These are phyloP conservation scores for Monosporascus cannonballus DNA, from an alignment of 2,329 filamentous ascomycete genomes.

Conservation along the genomic window DNA sequence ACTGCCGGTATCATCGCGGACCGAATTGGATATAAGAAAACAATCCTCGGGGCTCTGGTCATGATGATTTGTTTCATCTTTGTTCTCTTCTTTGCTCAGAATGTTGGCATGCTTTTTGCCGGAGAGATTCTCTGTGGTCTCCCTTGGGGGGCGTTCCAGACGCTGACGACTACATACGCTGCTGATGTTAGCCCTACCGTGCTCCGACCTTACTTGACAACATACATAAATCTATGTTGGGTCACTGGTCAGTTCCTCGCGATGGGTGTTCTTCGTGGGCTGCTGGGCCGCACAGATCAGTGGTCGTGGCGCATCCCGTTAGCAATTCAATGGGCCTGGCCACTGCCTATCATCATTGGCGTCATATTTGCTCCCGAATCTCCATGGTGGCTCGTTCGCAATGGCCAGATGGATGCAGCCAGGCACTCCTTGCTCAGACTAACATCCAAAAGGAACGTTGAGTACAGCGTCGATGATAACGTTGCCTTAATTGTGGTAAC, in stretches of 20 bases:
- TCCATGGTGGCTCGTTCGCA: constrained; percentile 33
- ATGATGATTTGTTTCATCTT: constrained; percentile 30
- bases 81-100: constrained; percentile 29
- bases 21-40: constrained; percentile 27
- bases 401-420: constrained; percentile 23
- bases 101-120: constrained; percentile 24
- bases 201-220: constrained; percentile 21
- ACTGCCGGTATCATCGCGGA: constrained; percentile 33
- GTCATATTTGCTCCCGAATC: constrained; percentile 32
- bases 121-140: constrained; percentile 32
- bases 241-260: constrained; percentile 33
- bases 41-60: constrained; percentile 29
- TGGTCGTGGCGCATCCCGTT: constrained; percentile 34
- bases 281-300: constrained; percentile 20
- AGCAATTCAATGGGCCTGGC: constrained; percentile 34
- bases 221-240: constrained; percentile 28
- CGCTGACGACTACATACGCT: constrained; percentile 19
- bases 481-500: too few species aligned
- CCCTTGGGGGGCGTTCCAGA: constrained; percentile 23
- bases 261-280: constrained; percentile 25
- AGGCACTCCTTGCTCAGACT: constrained; percentile 23
- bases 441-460: constrained; percentile 2
- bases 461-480: too few species aligned
- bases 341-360: constrained; percentile 25
- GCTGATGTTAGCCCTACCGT: constrained; percentile 21